Percentiles rank a stretch among this genome's conserved stretches.
Evolutionary conservation across 352 stramenopile genomes (phyloP).

Genomic region (Phytophthora quininea): DNA sequence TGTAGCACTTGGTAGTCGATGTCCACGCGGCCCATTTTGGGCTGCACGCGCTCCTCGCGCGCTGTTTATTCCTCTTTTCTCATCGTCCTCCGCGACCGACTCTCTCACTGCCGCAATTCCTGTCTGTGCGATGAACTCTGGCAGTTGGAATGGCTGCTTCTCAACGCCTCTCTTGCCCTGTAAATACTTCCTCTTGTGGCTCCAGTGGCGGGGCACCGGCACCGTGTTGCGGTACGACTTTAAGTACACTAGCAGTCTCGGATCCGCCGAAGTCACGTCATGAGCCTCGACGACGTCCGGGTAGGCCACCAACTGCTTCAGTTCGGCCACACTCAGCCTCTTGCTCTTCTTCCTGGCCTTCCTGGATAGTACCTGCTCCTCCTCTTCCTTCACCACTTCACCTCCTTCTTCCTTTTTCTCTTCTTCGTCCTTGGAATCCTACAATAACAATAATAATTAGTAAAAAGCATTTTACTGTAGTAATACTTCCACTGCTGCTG

Average conservation of each 20-base stretch:
- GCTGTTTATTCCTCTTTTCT: constrained; percentile 94
- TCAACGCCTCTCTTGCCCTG: constrained; percentile 97
- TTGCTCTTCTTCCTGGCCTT: constrained; percentile 95
- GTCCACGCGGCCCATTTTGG: constrained; percentile 97
- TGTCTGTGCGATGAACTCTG: constrained; percentile 98
- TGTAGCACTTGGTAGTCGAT: constrained; percentile 98
- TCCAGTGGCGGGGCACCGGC: constrained; percentile 97
- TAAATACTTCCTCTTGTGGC: constrained; percentile 98
- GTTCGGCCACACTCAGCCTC: constrained; percentile 93
- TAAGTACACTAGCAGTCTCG: constrained; percentile 94
- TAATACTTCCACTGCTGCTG: not conserved
- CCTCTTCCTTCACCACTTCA: constrained; percentile 30
- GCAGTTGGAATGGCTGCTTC: constrained; percentile 94
- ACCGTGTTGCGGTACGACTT: constrained; percentile 97
- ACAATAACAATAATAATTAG: constrained; percentile 3
- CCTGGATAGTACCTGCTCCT: constrained; percentile 78
- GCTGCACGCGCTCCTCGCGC: constrained; percentile 93
- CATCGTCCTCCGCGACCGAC: constrained; percentile 82
- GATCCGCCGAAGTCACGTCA: constrained; percentile 96
- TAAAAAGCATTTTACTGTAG: no score
- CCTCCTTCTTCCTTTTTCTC: constrained; percentile 23
- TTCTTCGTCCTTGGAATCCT: constrained; percentile 36
- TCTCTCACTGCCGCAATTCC: constrained; percentile 87
- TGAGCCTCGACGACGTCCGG: constrained; percentile 97
- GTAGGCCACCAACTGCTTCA: constrained; percentile 95